phyloP scores from a whole-genome alignment of 140 eudicot genomes.

The Flaveria floridana region DNA sequence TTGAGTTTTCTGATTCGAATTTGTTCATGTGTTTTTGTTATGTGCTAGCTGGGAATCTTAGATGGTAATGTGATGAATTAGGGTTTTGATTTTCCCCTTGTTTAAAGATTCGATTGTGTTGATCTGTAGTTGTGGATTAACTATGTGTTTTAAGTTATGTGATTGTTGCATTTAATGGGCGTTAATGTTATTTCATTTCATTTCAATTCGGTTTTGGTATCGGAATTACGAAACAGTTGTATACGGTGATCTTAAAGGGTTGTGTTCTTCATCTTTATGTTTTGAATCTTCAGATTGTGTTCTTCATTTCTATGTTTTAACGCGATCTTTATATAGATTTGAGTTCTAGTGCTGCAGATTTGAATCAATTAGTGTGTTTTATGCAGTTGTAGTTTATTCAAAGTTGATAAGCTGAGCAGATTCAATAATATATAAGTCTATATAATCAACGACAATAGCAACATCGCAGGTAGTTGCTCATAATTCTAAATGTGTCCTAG shows the following conservation, averaged over 20 bases:
- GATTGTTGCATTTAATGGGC: constrained; percentile 26
- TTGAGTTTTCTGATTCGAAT: constrained; percentile 11
- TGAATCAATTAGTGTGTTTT: constrained; percentile 1
- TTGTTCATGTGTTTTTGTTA: not conserved
- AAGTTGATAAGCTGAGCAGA: not conserved
- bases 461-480: not conserved
- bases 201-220: constrained; percentile 27
- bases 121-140: constrained; percentile 29
- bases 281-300: not conserved
- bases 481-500: not conserved
- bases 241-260: not conserved
- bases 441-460: not conserved
- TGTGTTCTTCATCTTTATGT: not conserved
- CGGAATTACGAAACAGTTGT: constrained; percentile 19
- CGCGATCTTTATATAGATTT: not conserved
- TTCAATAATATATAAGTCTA: not conserved
- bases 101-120: constrained; percentile 24
- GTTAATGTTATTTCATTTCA: not conserved
- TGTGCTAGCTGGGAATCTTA: constrained; percentile 20
- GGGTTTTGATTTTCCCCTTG: constrained; percentile 27
- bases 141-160: constrained; percentile 22
- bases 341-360: constrained; percentile 10
- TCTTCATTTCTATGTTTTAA: not conserved
- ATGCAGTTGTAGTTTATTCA: not conserved
- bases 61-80: constrained; percentile 29